Base-by-base conservation (phyloP, 2,329 filamentous ascomycete genomes). In the Fonsecaea erecta region DNA sequence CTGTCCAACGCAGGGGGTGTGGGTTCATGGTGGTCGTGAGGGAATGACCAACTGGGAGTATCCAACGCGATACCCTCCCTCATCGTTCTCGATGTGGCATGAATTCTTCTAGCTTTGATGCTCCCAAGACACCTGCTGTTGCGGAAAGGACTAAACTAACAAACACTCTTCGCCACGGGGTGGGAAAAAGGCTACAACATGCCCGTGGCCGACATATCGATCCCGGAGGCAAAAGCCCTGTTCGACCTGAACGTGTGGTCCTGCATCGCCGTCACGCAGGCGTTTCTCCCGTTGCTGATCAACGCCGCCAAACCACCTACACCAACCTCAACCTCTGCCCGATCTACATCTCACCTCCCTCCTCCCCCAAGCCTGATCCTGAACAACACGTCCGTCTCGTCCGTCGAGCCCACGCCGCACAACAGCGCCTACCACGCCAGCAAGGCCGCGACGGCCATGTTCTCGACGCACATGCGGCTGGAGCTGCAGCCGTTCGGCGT, bases 171-270 rank as follows among this genome's bases (percentile, higher is more conserved):
- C 64, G 28, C 56, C 28, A 4, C 28, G 28, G 3, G 28, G 28
- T 3, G 8, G 8, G 8, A 30, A 3, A 32, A 58, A 61, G 64
- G 64, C 24, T 68, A 71, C 53, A 64, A 70, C 12, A 74, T 73
- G 68, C 74, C 76, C 24, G 61, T 76, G 3, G 64, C 73, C 12
- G 76, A 78, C 65, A 55, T 71, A 11, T 67, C 71, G n/a, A 60
- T 78, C 32, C 64, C 71, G 18, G 68, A 75, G 6, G 75, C 73
- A 1, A 75, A 74, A 65, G 66, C 70, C 34, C 52, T 77, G 1
- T 77, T 75, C 66, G 76, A 79, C 30, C 34, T 74, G 18, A 79
- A 79, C 65, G 71, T 78, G 1, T 78, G 74, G 74, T 66, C 70
- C 4, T 65, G 71, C 52, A 53, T 79, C 46, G 70, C 70, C n/a